Conservation (phyloP, 2,329 filamentous ascomycete species). For the Ophiocordyceps camponoti-rufipedis region DNA sequence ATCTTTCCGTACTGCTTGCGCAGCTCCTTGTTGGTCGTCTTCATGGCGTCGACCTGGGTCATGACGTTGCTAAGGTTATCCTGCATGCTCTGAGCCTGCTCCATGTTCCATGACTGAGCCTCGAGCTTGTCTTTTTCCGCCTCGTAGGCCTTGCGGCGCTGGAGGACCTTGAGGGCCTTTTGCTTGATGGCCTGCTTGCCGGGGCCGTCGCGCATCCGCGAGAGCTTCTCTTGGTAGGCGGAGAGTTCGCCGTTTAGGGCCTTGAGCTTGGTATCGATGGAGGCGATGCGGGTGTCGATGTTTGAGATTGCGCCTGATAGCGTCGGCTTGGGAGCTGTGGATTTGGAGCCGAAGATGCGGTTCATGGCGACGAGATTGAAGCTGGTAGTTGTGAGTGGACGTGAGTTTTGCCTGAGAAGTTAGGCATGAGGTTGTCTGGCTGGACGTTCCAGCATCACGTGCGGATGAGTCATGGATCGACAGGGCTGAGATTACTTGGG, state of each 20-base stretch:
- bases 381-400: too few relatives aligned
- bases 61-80: conserved; percentile 97
- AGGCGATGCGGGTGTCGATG: conserved; percentile 69
- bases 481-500: too few relatives aligned
- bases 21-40: conserved; percentile 86
- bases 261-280: conserved; percentile 86
- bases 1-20: conserved; percentile 93
- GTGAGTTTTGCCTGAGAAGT: not conserved
- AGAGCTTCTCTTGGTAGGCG: conserved; percentile 71
- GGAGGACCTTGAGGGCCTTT: conserved; percentile 85
- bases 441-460: too few relatives aligned
- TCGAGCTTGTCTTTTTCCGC: conserved; percentile 84
- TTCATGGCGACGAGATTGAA: conserved; percentile 47
- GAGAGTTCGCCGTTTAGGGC: conserved; percentile 80
- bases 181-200: conserved; percentile 86
- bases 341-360: conserved; percentile 81
- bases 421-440: not conserved
- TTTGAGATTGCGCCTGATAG: conserved; percentile 68
- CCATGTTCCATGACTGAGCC: conserved; percentile 96
- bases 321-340: conserved; percentile 74
- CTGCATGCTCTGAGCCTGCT: conserved; percentile 95
- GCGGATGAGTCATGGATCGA: too few relatives aligned
- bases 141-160: conserved; percentile 89
- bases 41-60: conserved; percentile 95
- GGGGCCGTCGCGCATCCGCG: conserved; percentile 88